Percentiles rank a stretch among this genome's conserved stretches.
Conservation (phyloP, 1,284 basidiomycete genomes). For the Coriolopsis trogii region DNA sequence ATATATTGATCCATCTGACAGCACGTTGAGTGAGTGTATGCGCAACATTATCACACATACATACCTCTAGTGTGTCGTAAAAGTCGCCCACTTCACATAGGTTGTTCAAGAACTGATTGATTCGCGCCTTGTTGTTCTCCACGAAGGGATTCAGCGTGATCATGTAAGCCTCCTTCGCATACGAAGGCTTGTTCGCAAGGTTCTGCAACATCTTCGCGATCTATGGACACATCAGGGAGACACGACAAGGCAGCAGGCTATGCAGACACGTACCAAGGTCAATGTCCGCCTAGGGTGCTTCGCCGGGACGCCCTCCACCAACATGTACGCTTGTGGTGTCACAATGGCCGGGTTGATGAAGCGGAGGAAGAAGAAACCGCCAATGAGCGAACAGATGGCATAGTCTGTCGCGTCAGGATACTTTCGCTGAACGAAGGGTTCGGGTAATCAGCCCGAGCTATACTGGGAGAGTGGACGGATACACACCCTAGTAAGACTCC, state of each 20-base stretch:
- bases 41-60: constrained; percentile 19
- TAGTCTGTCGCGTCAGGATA: constrained; percentile 88
- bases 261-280: constrained; percentile 70
- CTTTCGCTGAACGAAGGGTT: constrained; percentile 69
- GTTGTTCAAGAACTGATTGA: constrained; percentile 96
- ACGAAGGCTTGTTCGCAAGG: constrained; percentile 97
- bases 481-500: constrained; percentile 86
- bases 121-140: constrained; percentile 96
- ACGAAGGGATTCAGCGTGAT: constrained; percentile 98
- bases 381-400: constrained; percentile 97
- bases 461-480: not conserved
- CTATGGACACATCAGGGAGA: constrained; percentile 42
- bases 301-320: constrained; percentile 95
- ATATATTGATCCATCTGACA: constrained; percentile 99
- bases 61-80: constrained; percentile 96
- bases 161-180: constrained; percentile 99
- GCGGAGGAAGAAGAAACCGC: constrained; percentile 99
- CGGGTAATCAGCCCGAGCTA: constrained; percentile 1
- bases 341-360: constrained; percentile 99
- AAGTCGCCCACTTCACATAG: constrained; percentile 99
- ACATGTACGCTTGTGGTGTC: constrained; percentile 99
- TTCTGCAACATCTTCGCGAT: constrained; percentile 99
- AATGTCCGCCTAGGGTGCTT: constrained; percentile 96
- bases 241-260: not conserved
- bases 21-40: constrained; percentile 4